Base-by-base conservation (phyloP, 352 stramenopile genomes). In the Aphanomyces cochlioides region DNA sequence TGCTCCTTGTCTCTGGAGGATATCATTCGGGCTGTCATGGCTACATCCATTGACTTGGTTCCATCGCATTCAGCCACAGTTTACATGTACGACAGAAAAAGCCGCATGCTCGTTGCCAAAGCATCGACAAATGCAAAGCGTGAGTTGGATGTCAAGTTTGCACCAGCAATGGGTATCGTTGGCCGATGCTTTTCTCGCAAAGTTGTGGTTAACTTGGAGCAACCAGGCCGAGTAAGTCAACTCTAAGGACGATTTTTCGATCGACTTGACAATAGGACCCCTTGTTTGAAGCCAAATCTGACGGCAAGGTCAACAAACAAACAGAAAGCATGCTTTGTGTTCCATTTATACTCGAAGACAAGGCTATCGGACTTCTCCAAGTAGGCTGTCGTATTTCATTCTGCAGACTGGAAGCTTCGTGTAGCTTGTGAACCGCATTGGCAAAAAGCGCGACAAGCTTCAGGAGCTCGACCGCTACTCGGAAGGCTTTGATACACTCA, bases 101-200 rank as follows among this genome's bases (percentile, higher is more conserved):
- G 47, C 17, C 63, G 63, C n/a, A 61, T 69, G 63, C 43, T 69
- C 5, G 7, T n/a, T 5, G 15, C 47, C 5, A 43, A 34, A 13
- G 63, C 63, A 2, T 65, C 7, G 28, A 65, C 40, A 17, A 69
- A 58, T 37, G 10, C 43, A 13, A 69, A 69, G 47, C 47, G 63
- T 4, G 43, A 65, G 38, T 19, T 69, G 7, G 7, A 60, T 41
- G 36, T 28, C 36, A 60, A 34, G 37, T 69, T 69, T 63, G 37
- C 63, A 5, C 19, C 63, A 5, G 63, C 43, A 0, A 69, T 69
- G 43, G 63, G 63, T n/a, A 65, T 69, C 15, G 63, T 61, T n/a
- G 63, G 63, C 2, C 63, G 63, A 12, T 69, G 63, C 50, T 69
- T 61, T 43, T 69, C 63, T 6, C 63, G 63, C 34, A 69, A 69